These are phyloP conservation scores for Phytophthora quininea DNA, from an alignment of 352 stramenopile genomes.

Conservation along the genomic window DNA sequence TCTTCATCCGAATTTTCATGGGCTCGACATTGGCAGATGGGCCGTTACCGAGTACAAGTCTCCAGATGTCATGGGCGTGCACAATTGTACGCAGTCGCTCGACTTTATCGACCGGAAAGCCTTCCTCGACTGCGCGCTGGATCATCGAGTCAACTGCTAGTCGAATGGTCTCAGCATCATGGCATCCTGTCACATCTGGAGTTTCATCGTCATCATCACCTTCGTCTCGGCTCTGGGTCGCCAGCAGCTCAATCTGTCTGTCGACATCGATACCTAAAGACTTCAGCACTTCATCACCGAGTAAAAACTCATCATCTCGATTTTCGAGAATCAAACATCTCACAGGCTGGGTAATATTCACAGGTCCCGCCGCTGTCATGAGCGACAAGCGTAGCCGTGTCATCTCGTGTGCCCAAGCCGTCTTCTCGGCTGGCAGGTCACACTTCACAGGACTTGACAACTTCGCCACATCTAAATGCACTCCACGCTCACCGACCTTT, in stretches of 20 bases:
- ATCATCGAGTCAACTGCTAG: constrained; percentile 12
- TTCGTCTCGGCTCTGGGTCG: constrained; percentile 1
- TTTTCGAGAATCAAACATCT: constrained; percentile 13
- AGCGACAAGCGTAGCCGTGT: constrained; percentile 4
- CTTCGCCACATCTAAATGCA: not conserved
- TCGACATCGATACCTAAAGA: constrained; percentile 11
- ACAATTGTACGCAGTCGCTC: constrained; percentile 10
- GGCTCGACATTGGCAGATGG: constrained; percentile 19
- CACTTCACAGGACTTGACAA: constrained; percentile 12
- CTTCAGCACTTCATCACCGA: constrained; percentile 22
- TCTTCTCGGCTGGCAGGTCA: constrained; percentile 8
- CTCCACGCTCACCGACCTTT: constrained; percentile 6
- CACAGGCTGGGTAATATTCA: constrained; percentile 18
- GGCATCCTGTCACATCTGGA: not conserved
- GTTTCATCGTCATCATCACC: constrained; percentile 14
- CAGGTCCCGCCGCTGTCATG: constrained; percentile 9
- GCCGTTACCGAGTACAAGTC: constrained; percentile 10
- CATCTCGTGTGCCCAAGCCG: constrained; percentile 1
- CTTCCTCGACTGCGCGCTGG: constrained; percentile 3
- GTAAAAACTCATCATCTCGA: constrained; percentile 13
- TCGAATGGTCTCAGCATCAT: not conserved
- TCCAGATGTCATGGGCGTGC: constrained; percentile 12
- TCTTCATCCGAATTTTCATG: constrained; percentile 14
- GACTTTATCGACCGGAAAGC: constrained; percentile 13
- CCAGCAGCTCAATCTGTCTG: constrained; percentile 14